Conservation (phyloP, 2,329 filamentous ascomycete species). For the Mycosphaerelloides madeirae region DNA sequence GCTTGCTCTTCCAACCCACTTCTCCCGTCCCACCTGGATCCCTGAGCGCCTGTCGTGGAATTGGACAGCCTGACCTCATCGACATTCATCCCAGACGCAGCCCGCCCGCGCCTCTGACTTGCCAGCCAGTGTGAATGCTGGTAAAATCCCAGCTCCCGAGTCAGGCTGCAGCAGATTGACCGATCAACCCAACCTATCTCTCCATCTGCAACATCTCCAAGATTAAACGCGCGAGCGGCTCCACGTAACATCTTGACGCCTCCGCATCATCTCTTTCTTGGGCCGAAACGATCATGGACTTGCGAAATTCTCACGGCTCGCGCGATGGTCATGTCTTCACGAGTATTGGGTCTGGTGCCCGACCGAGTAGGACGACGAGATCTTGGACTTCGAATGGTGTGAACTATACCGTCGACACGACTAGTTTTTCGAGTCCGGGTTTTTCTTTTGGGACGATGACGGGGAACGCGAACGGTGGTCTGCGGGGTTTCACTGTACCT, state of each 20-base stretch:
- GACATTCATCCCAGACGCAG: too few relatives aligned
- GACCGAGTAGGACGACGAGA: conserved; percentile 12
- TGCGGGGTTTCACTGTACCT: conserved; percentile 14
- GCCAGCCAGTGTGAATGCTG: neutral
- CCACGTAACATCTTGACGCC: neutral
- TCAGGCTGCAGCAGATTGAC: conserved; percentile 1
- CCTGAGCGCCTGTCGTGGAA: too few relatives aligned
- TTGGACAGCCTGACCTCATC: too few relatives aligned
- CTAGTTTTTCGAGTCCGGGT: conserved; percentile 22
- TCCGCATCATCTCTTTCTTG: neutral
- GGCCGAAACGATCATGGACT: neutral
- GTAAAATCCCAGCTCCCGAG: neutral
- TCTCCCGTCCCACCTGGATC: too few relatives aligned
- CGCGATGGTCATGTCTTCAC: conserved; percentile 7
- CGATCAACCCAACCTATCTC: too few relatives aligned
- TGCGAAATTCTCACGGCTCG: neutral
- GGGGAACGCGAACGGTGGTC: conserved; percentile 13
- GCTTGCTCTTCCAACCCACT: too few relatives aligned
- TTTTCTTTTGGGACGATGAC: conserved; percentile 25
- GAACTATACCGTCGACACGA: conserved; percentile 26
- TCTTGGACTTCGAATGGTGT: conserved; percentile 29
- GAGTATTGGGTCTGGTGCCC: conserved; percentile 11
- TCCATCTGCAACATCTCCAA: too few relatives aligned
- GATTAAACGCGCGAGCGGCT: too few relatives aligned
- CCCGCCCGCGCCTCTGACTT: too few relatives aligned